phyloP scores from a whole-genome alignment of 192 early-diverging fungal genomes.

The Rhizophagus clarus region DNA sequence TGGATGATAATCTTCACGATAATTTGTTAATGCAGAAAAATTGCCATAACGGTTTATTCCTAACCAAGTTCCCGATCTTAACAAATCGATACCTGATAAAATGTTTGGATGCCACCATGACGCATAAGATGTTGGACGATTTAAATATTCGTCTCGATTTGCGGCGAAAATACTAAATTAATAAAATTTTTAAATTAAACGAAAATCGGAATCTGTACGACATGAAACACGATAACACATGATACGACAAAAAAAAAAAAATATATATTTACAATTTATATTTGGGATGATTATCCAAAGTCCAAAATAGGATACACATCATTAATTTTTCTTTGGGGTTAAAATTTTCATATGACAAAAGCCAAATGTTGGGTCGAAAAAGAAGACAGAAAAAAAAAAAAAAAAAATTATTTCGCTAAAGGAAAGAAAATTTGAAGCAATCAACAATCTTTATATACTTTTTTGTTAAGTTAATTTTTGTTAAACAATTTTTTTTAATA shows the following conservation, averaged over 20 bases:
- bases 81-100: constrained; percentile 40
- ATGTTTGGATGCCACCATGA: constrained; percentile 45
- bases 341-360: background rate
- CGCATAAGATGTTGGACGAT: constrained; percentile 39
- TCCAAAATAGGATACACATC: constrained; percentile 54
- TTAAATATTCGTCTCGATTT: constrained; percentile 51
- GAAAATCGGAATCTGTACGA: background rate
- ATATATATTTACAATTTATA: constrained; percentile 42
- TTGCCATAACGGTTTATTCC: constrained; percentile 39
- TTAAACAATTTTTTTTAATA: constrained; percentile 1
- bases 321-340: background rate
- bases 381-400: too few relatives aligned
- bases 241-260: too few relatives aligned
- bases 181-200: background rate
- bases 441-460: too few relatives aligned
- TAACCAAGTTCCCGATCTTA: constrained; percentile 41
- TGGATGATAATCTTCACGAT: constrained; percentile 14
- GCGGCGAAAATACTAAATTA: constrained; percentile 41
- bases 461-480: background rate
- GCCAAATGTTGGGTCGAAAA: background rate
- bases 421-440: too few relatives aligned
- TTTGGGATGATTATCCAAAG: constrained; percentile 37
- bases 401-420: too few relatives aligned
- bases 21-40: constrained; percentile 49
- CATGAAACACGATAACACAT: background rate